Conservation (phyloP, 2,329 filamentous ascomycete species). For the Blastomyces emzantsi region DNA sequence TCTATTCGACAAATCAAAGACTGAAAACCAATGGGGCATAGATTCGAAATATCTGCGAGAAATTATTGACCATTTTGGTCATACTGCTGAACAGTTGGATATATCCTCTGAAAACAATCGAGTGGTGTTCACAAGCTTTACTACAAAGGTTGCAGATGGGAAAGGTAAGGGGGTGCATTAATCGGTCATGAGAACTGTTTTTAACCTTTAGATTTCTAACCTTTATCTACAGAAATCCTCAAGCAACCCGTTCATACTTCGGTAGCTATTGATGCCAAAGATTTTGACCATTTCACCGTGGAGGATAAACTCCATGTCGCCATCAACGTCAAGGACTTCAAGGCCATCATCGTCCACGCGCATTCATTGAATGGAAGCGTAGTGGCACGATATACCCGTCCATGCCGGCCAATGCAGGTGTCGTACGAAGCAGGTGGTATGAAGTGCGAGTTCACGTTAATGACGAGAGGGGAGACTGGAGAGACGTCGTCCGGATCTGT, state of each 20-base stretch:
- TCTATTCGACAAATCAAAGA: constrained; percentile 49
- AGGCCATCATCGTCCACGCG: constrained; percentile 54
- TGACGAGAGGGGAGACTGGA: constrained; percentile 52
- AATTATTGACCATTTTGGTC: constrained; percentile 56
- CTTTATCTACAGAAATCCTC: constrained; percentile 44
- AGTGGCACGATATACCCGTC: constrained; percentile 50
- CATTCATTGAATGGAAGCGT: constrained; percentile 49
- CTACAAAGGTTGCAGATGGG: constrained; percentile 53
- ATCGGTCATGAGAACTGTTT: neutral
- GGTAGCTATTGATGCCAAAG: constrained; percentile 51
- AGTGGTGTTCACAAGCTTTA: constrained; percentile 56
- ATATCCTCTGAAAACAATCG: constrained; percentile 51
- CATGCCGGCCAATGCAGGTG: constrained; percentile 52
- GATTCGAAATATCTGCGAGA: constrained; percentile 49
- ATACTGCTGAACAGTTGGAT: constrained; percentile 56
- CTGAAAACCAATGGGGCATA: constrained; percentile 52
- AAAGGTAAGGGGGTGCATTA: constrained; percentile 38
- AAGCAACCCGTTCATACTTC: constrained; percentile 58
- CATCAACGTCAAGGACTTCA: constrained; percentile 58
- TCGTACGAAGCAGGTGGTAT: constrained; percentile 49
- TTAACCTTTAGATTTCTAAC: constrained; percentile 13
- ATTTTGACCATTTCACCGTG: constrained; percentile 53
- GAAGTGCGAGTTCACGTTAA: constrained; percentile 53
- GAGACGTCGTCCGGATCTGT: constrained; percentile 33
- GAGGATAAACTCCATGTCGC: constrained; percentile 53